These are phyloP conservation scores for Kodamaea nitidulidarum DNA, from an alignment of 805 yeast genomes.

Conservation along the genomic window DNA sequence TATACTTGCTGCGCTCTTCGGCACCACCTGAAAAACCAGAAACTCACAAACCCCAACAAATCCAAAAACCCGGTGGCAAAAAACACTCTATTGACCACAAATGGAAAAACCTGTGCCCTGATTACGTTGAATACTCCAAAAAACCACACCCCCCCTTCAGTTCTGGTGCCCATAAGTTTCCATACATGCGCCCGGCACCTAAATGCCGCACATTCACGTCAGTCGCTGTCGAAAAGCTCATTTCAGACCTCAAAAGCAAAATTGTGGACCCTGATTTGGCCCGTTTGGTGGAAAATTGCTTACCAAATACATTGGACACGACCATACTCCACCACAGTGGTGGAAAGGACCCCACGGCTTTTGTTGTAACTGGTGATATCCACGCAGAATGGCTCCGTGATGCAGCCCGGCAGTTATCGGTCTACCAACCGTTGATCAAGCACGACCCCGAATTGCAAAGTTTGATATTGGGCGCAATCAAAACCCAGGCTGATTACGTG, in stretches of 20 bases:
- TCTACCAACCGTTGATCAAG: constrained; percentile 60
- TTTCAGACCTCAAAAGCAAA: constrained; percentile 47
- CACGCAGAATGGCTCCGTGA: constrained; percentile 93
- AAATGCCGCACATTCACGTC: constrained; percentile 73
- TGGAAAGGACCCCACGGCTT: constrained; percentile 41
- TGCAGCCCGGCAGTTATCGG: constrained; percentile 76
- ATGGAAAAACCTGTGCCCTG: constrained; percentile 43
- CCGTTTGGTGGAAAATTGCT: constrained; percentile 71
- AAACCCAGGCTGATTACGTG: constrained; percentile 69
- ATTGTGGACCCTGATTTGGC: constrained; percentile 64
- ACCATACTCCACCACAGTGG: constrained; percentile 68
- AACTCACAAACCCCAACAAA: constrained; percentile 2
- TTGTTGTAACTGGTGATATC: constrained; percentile 87
- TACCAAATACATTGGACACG: constrained; percentile 87
- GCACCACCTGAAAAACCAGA: background rate
- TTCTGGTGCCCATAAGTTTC: constrained; percentile 50
- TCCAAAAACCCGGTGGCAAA: background rate
- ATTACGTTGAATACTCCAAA: constrained; percentile 59
- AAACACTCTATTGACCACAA: constrained; percentile 4
- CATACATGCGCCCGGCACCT: constrained; percentile 72
- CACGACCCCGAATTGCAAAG: constrained; percentile 47
- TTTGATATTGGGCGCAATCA: constrained; percentile 72
- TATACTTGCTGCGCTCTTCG: background rate
- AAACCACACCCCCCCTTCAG: constrained; percentile 54
- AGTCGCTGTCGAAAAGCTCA: constrained; percentile 54